Conservation (phyloP, 2,329 filamentous ascomycete genomes). For the Chaetomium globosum region DNA sequence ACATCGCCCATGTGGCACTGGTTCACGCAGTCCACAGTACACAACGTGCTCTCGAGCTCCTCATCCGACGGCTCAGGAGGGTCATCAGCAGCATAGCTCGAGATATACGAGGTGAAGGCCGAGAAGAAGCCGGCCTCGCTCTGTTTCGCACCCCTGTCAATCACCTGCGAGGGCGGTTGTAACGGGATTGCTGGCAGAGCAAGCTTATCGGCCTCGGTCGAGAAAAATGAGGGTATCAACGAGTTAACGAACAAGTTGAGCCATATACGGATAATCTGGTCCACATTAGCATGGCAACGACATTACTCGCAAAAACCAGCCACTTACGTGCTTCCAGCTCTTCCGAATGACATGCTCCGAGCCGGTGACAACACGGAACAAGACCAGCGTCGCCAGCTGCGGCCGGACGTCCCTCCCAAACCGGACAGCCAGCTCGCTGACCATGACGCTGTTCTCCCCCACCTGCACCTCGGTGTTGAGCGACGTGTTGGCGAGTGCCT, state of each 20-base stretch:
- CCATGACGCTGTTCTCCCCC: slow-evolving; percentile 92
- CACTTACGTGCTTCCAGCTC: slow-evolving; percentile 76
- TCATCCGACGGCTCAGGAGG: slow-evolving; percentile 96
- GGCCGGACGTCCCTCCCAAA: slow-evolving; percentile 92
- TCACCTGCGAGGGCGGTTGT: slow-evolving; percentile 87
- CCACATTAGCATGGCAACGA: slow-evolving; percentile 40
- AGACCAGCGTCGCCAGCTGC: slow-evolving; percentile 89
- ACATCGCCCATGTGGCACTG: slow-evolving; percentile 83
- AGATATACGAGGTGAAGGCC: slow-evolving; percentile 93
- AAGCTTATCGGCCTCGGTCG: slow-evolving; percentile 62
- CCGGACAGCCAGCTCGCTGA: slow-evolving; percentile 94
- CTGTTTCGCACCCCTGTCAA: slow-evolving; percentile 79
- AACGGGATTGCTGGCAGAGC: slow-evolving; percentile 81
- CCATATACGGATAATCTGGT: slow-evolving; percentile 83
- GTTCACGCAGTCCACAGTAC: slow-evolving; percentile 90
- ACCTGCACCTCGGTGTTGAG: slow-evolving; percentile 96
- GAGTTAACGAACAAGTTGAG: slow-evolving; percentile 96
- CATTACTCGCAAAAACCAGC: slow-evolving; percentile 35
- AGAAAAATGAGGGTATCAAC: slow-evolving; percentile 79
- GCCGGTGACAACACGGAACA: slow-evolving; percentile 87
- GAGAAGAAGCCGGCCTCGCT: slow-evolving; percentile 87
- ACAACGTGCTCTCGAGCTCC: slow-evolving; percentile 92
- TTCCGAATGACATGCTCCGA: slow-evolving; percentile 76
- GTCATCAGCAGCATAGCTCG: slow-evolving; percentile 97
- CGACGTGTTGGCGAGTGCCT: slow-evolving; percentile 74